phyloP scores from a whole-genome alignment of 768 basidiomycete species.

The Hygrophoropsis aurantiaca region DNA sequence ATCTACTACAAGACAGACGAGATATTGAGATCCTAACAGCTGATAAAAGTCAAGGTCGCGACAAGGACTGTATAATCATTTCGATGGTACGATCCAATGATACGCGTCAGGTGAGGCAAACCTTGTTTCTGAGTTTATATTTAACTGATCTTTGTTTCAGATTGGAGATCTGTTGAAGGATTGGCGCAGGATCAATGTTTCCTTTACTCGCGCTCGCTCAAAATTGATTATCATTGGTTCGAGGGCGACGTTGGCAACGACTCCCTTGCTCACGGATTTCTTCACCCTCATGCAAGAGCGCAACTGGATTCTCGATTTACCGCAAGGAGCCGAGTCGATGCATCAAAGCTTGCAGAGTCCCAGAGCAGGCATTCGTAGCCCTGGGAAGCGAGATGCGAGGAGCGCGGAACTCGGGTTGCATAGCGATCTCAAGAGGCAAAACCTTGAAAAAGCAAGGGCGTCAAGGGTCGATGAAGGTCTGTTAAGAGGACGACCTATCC shows the following conservation, averaged over 20 bases:
- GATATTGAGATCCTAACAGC: conserved; percentile 86
- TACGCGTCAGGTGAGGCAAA: conserved; percentile 59
- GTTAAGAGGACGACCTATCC: conserved; percentile 55
- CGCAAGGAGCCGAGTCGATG: conserved; percentile 48
- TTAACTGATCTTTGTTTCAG: conserved; percentile 40
- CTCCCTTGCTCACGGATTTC: conserved; percentile 69
- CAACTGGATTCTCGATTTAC: conserved; percentile 70
- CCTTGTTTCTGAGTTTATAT: not conserved
- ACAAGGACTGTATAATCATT: conserved; percentile 93
- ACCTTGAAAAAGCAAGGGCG: conserved; percentile 36
- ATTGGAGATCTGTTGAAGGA: conserved; percentile 92
- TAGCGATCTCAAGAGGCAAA: conserved; percentile 7
- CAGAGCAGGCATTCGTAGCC: conserved; percentile 10
- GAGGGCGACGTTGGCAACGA: conserved; percentile 64
- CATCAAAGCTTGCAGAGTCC: conserved; percentile 41
- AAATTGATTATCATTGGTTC: conserved; percentile 94
- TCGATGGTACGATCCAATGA: conserved; percentile 92
- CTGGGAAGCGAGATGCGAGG: conserved; percentile 8
- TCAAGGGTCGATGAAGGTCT: conserved; percentile 38
- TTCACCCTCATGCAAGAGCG: conserved; percentile 71
- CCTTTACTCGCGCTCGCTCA: conserved; percentile 87
- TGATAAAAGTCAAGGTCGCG: conserved; percentile 90
- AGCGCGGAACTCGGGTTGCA: not conserved
- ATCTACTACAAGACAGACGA: conserved; percentile 54
- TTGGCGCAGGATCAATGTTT: conserved; percentile 96